phyloP scores from a whole-genome alignment of 1,139 yeast genomes.

The Zygoascus hellenicus region DNA sequence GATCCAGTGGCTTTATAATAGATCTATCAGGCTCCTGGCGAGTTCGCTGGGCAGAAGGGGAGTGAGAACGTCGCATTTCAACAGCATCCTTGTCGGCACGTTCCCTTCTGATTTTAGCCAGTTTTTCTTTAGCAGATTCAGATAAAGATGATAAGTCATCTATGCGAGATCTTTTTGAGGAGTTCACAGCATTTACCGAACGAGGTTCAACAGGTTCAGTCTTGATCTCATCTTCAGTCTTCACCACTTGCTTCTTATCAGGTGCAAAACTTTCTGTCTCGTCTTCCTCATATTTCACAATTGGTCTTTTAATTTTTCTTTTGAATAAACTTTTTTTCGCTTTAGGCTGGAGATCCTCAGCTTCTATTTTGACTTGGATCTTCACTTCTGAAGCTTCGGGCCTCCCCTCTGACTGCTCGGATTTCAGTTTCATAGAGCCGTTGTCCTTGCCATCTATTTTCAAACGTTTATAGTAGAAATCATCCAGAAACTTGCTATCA shows the following conservation, averaged over 20 bases:
- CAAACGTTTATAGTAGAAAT: conserved; percentile 18
- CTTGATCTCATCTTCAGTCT: conserved; percentile 12
- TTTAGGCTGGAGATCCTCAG: conserved; percentile 1
- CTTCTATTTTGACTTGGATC: background rate
- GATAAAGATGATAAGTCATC: conserved; percentile 16
- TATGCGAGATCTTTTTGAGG: conserved; percentile 1
- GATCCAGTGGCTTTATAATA: background rate
- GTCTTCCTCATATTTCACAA: conserved; percentile 3
- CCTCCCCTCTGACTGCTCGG: background rate
- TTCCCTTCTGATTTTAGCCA: conserved; percentile 19
- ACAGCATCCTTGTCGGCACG: background rate
- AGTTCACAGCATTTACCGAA: background rate
- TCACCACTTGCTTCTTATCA: background rate
- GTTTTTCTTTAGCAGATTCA: conserved; percentile 19
- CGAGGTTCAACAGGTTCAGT: conserved; percentile 6
- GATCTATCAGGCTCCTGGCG: background rate
- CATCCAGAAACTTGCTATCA: conserved; percentile 22
- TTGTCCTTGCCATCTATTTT: background rate
- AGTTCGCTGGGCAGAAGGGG: background rate
- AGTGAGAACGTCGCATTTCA: conserved; percentile 7
- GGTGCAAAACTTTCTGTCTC: background rate
- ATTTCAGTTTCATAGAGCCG: background rate
- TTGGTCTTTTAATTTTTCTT: conserved; percentile 3
- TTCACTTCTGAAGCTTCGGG: background rate
- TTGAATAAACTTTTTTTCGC: background rate